Percentiles rank a stretch among this genome's conserved stretches.
Conservation (phyloP, 768 basidiomycete genomes). For the Podaxis rugospora region DNA sequence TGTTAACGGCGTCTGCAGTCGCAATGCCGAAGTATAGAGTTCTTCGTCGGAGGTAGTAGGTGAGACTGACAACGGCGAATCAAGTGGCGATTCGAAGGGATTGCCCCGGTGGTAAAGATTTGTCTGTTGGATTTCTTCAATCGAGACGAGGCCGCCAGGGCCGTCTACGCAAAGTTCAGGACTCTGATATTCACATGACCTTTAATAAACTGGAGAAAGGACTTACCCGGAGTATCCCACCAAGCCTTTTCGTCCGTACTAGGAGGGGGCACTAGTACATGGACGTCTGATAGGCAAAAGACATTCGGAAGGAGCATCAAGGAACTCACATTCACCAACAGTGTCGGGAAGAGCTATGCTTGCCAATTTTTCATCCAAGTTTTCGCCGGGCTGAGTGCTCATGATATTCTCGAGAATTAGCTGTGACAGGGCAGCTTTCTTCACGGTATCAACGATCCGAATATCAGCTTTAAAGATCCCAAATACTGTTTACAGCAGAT, state of each 20-base stretch:
- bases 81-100: constrained; percentile 69
- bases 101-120: constrained; percentile 38
- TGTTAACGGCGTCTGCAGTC: constrained; percentile 66
- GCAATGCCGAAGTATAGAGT: constrained; percentile 67
- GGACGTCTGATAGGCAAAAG: constrained; percentile 7
- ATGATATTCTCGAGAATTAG: constrained; percentile 62
- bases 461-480: constrained; percentile 77
- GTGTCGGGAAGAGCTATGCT: constrained; percentile 46
- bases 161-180: constrained; percentile 34
- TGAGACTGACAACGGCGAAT: constrained; percentile 67
- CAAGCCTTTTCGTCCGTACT: constrained; percentile 73
- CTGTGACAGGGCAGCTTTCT: constrained; percentile 65
- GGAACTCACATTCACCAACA: constrained; percentile 38
- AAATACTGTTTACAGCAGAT: constrained; percentile 56
- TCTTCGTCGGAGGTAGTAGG: constrained; percentile 86
- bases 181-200: not conserved
- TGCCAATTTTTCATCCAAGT: constrained; percentile 67
- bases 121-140: constrained; percentile 33
- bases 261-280: constrained; percentile 69
- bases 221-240: constrained; percentile 73
- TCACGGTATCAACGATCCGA: constrained; percentile 72
- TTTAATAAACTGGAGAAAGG: constrained; percentile 2
- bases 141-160: constrained; percentile 51
- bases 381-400: constrained; percentile 61
- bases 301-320: not conserved